Conservation (phyloP, 2,329 filamentous ascomycete species). For the Botrytis hyacinthi region DNA sequence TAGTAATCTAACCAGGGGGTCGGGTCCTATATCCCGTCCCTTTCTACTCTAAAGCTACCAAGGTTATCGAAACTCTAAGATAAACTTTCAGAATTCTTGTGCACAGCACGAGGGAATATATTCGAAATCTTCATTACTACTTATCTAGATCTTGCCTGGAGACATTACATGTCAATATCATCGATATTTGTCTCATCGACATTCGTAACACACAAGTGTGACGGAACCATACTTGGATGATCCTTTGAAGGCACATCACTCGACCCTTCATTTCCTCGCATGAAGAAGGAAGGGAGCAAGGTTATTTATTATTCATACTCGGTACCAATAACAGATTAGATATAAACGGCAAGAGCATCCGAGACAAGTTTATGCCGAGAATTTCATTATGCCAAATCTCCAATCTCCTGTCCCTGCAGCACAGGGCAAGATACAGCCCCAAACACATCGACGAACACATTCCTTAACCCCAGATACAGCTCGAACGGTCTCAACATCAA, state of each 20-base stretch:
- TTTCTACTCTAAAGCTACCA: background rate
- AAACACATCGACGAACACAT: constrained; percentile 18
- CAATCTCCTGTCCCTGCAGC: constrained; percentile 20
- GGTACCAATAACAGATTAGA: constrained; percentile 10
- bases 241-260: constrained; percentile 3
- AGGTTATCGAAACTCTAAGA: background rate
- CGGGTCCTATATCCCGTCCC: background rate
- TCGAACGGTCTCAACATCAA: constrained; percentile 20
- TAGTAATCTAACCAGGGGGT: background rate
- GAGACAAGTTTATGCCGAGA: constrained; percentile 26
- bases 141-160: background rate
- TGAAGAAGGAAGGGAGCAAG: constrained; percentile 16
- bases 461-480: constrained; percentile 24
- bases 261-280: constrained; percentile 8
- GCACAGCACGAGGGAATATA: background rate
- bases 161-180: background rate
- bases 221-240: background rate
- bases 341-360: constrained; percentile 26
- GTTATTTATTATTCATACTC: constrained; percentile 15
- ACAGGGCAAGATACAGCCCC: constrained; percentile 19
- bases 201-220: background rate
- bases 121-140: background rate
- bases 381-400: constrained; percentile 22
- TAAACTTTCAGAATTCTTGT: background rate
- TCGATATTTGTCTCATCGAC: background rate